Conservation (phyloP, 345 rosid genomes). For the Psidium friedrichsthalianum region DNA sequence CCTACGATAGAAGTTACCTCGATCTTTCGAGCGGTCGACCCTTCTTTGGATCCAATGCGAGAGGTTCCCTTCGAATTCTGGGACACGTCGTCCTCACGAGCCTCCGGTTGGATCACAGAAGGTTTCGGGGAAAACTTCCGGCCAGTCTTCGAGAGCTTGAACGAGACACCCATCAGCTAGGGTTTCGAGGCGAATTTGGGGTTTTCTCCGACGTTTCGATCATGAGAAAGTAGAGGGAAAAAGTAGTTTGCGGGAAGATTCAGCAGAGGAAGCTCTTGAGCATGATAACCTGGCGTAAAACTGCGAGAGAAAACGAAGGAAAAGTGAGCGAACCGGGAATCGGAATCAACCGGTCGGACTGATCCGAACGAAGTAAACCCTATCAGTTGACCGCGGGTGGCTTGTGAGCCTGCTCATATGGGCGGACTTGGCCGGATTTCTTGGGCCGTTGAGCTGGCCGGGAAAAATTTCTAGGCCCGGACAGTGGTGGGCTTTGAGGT, state of each 20-base stretch:
- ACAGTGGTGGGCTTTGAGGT: neutral
- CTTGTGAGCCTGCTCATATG: neutral
- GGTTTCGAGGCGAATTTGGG: neutral
- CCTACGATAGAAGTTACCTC: neutral
- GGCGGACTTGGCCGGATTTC: neutral
- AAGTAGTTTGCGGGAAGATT: neutral
- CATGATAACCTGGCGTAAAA: neutral
- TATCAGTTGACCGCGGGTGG: neutral
- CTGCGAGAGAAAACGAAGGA: neutral
- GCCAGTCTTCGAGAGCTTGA: conserved; percentile 11
- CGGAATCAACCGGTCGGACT: neutral
- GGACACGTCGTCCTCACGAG: conserved; percentile 17
- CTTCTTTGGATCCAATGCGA: conserved; percentile 5
- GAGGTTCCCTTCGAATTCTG: conserved; percentile 24
- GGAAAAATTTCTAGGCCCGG: neutral
- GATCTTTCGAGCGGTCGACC: conserved; percentile 8
- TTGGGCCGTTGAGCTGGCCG: neutral
- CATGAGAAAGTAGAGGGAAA: neutral
- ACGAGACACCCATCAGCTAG: conserved; percentile 11
- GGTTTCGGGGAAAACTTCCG: conserved; percentile 30
- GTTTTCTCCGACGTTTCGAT: neutral
- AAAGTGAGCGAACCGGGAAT: neutral
- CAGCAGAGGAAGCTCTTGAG: neutral
- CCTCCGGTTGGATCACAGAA: conserved; percentile 18
- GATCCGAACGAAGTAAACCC: neutral